Evolutionary conservation across 2,329 filamentous ascomycete genomes (phyloP), one percentile per base, ranked within the genome.

Genomic region (Pestalotiopsis sp.): DNA sequence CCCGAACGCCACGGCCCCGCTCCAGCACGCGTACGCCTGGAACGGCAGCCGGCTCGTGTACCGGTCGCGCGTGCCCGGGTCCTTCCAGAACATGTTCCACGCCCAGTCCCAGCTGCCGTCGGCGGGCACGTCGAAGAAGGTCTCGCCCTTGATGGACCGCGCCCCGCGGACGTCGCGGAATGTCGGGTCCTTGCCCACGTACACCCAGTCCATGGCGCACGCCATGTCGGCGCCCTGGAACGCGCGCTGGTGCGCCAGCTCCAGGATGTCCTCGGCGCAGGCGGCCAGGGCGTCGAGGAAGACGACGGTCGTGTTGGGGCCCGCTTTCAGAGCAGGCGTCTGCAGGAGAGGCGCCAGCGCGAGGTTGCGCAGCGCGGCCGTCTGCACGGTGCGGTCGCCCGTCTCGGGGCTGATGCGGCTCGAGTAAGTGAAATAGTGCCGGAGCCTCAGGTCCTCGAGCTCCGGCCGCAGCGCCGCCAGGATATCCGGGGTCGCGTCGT

Each of bases 21-120:
- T 89, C 88, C 88, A 90, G 75, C 89, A 90, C 0, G 87, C 76
- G 69, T 88, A 90, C 0, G 89, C 88, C 74, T 90, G 89, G 69
- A 90, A 86, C 0, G 88, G 87, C n/a, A 78, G 75, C 27, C 79
- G 75, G 0, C 70, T 69, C 0, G 70, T 60, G 66, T 82, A 83
- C 2, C 82, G 77, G 2, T 69, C 60, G 7, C 72, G 77, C 2
- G 83, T 76, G 0, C 73, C 75, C 0, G 75, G 73, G 36, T 87
- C 80, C 71, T 86, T 85, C 81, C 83, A 86, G 72, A 90, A 89
- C 2, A 89, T 76, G 66, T 87, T 81, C 80, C 82, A 82, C 0
- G 84, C 82, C 12, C 74, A 78, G 38, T 84, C 73, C 86, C 85
- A 89, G 70, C 76, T 84, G 0, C 84, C 85, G 58, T 85, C 82